Base-by-base conservation (phyloP, 345 rosid species). In the Pugionium cornutum region DNA sequence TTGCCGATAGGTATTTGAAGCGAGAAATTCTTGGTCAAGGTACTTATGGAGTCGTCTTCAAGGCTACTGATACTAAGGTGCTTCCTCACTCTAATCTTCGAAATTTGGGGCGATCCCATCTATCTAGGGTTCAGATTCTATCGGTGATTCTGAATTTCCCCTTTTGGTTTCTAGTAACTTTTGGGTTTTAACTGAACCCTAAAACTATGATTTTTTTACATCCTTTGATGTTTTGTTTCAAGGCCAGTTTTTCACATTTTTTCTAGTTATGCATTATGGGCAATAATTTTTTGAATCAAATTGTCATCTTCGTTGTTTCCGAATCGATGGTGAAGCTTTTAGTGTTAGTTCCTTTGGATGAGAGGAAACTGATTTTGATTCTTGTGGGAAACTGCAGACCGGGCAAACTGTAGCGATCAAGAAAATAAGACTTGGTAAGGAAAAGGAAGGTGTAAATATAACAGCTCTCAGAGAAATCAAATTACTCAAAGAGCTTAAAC, bases 401-500 rank as follows among this genome's bases (percentile, higher is more conserved):
- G 97, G 82, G 26, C 76, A 88, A 61, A 83, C 83, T 5, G 95
- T 92, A 40, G 98, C 97, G n/a, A 89, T 92, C n/a, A 92, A 89
- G 87, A 89, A 88, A 66, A 92, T 92, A 74, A 82, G 96, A 73
- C 66, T 88, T 28, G 96, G 97, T 66, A 92, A 86, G 81, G 85
- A 90, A 54, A 92, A 89, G 73, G 98, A 89, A 84, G 98, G 96
- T 53, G 91, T 92, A 48, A 86, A 89, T 71, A 69, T 92, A 62
- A 89, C 97, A n/a, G 97, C 98, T 49, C 90, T 89, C 0, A 86
- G 98, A 80, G 96, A 92, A 76, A 86, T 92, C 67, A 92, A 92
- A 60, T 72, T 92, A 62, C 97, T 89, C 9, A 92, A 86, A 62
- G 98, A 92, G 81, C 88, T 92, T 53, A 86, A 85, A 64, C 85